These are phyloP conservation scores for Porogramme epimiltina DNA, from an alignment of 1,284 basidiomycete species.

Conservation along the genomic window DNA sequence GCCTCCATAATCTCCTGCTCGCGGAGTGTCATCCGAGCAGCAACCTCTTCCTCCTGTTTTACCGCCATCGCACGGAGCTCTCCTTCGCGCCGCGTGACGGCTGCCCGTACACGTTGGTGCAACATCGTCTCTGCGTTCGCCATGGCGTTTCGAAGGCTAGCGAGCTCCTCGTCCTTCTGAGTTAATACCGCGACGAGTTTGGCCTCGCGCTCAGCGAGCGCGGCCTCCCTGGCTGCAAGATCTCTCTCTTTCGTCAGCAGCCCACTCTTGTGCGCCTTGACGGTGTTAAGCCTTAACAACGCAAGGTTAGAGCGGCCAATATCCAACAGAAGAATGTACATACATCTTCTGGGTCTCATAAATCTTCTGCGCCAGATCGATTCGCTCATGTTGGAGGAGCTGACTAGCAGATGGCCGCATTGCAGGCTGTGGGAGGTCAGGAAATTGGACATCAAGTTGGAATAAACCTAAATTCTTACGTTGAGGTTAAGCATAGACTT, in stretches of 20 bases:
- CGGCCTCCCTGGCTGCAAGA: constrained; percentile 57
- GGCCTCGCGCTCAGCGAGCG: constrained; percentile 56
- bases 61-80: constrained; percentile 68
- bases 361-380: constrained; percentile 73
- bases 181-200: constrained; percentile 46
- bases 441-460: neutral
- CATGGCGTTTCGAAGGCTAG: constrained; percentile 47
- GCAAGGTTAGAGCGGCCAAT: constrained; percentile 1
- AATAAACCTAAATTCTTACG: constrained; percentile 45
- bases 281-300: constrained; percentile 54
- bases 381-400: constrained; percentile 75
- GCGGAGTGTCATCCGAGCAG: constrained; percentile 64
- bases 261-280: constrained; percentile 62
- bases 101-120: constrained; percentile 58
- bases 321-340: constrained; percentile 24
- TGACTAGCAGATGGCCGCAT: constrained; percentile 82
- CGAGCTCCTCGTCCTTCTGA: constrained; percentile 63
- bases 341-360: constrained; percentile 81
- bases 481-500: constrained; percentile 88
- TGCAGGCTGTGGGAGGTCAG: constrained; percentile 58
- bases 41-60: constrained; percentile 71
- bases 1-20: constrained; percentile 68
- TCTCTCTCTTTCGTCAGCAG: constrained; percentile 64
- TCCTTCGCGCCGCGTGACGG: constrained; percentile 64
- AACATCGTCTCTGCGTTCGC: constrained; percentile 41